These are phyloP conservation scores for Pelargonium citronellum DNA, from an alignment of 441 rosid species.

Conservation along the genomic window DNA sequence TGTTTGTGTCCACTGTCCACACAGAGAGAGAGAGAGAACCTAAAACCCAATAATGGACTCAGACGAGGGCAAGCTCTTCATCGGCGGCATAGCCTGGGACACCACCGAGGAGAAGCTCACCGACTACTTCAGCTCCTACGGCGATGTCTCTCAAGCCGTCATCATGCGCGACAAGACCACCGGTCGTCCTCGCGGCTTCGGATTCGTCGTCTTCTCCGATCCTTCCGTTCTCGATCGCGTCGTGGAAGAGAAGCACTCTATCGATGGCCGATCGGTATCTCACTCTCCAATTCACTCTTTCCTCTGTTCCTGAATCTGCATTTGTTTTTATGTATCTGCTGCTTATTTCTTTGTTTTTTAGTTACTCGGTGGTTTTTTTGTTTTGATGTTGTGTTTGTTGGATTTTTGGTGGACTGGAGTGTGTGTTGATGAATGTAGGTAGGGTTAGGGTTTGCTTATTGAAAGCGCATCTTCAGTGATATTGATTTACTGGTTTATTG, in stretches of 20 bases:
- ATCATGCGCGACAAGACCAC: constrained; percentile 36
- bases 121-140: constrained; percentile 32
- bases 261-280: constrained; percentile 32
- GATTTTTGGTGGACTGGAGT: too few species aligned
- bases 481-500: too few species aligned
- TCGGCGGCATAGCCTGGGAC: constrained; percentile 41
- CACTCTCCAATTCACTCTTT: background rate
- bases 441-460: too few species aligned
- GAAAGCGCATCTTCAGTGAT: too few species aligned
- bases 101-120: constrained; percentile 31
- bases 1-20: too few species aligned
- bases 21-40: constrained; percentile 4
- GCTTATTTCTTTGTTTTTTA: too few species aligned
- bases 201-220: constrained; percentile 35
- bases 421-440: too few species aligned
- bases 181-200: constrained; percentile 34
- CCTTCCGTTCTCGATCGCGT: constrained; percentile 31
- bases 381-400: background rate
- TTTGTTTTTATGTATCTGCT: background rate
- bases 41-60: constrained; percentile 23
- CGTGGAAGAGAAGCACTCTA: constrained; percentile 32
- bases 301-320: background rate
- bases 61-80: constrained; percentile 36
- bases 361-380: too few species aligned
- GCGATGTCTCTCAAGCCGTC: constrained; percentile 28